phyloP scores from a whole-genome alignment of 2,329 filamentous ascomycete genomes.

The Arthrobotrys iridis region DNA sequence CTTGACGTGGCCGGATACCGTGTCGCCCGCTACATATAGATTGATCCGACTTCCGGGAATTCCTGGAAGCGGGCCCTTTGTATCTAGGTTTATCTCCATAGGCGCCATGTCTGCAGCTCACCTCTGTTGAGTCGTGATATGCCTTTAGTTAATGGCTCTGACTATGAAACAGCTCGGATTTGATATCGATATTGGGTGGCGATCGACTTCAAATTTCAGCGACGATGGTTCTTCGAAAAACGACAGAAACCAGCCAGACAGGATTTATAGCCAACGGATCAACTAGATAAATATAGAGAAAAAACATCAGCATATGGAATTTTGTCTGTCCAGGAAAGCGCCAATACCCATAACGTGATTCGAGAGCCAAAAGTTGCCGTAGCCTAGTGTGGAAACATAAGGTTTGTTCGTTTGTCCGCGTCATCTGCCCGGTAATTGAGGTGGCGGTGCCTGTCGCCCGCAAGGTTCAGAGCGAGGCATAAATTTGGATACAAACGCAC shows the following conservation, averaged over 20 bases:
- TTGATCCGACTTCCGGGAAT: constrained; percentile 38
- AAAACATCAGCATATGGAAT: background rate
- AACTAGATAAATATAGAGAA: constrained; percentile 25
- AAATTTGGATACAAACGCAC: constrained; percentile 10
- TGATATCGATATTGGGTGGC: background rate
- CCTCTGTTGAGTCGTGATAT: constrained; percentile 24
- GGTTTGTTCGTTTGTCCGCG: constrained; percentile 30
- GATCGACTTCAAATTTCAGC: background rate
- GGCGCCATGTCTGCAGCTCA: constrained; percentile 35
- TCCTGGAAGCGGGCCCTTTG: constrained; percentile 26
- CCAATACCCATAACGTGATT: constrained; percentile 10
- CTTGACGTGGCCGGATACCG: constrained; percentile 37
- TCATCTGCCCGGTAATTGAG: constrained; percentile 32
- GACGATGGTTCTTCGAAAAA: background rate
- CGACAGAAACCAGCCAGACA: background rate
- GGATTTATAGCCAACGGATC: background rate
- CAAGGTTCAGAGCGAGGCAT: constrained; percentile 42
- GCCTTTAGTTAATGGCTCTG: background rate
- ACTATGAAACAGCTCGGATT: background rate
- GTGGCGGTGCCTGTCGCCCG: constrained; percentile 31
- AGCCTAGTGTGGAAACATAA: constrained; percentile 4
- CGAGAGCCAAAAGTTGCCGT: constrained; percentile 8
- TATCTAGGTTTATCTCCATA: constrained; percentile 38
- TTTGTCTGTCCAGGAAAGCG: background rate
- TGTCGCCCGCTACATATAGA: constrained; percentile 40